Base-by-base conservation (phyloP, 2,329 filamentous ascomycete species). In the Fusarium udum region DNA sequence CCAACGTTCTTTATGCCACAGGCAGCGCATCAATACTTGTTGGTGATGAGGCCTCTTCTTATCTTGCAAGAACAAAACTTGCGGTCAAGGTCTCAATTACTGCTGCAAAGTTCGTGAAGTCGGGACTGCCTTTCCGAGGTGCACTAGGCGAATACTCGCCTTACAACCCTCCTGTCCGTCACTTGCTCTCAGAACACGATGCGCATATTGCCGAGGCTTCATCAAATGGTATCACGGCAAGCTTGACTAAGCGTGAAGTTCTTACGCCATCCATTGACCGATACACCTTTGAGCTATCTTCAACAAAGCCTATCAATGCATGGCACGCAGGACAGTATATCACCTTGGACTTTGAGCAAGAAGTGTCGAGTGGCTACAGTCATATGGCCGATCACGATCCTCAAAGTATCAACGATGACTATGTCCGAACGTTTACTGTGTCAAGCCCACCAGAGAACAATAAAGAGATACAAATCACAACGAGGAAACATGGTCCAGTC, bases 301-400 rank as follows among this genome's bases (percentile, higher is more conserved):
- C 74, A 0, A 48, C 58, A 9, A 63, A 67, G 24, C 55, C 53
- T 16, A 46, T 72, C 4, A 79, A 80, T 32, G 58, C 56, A 3
- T 95, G 93, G 88, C 84, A 81, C 31, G 85, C 93, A 0, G 94
- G 94, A 0, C 93, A 97, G 78, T 93, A 96, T 81, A 88, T 93
- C 24, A 94, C 93, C 3, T 81, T 97, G 6, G 91, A 93, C 68
- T 95, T 97, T 77, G 85, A 87, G 18, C 80, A 85, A 0, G 91
- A 95, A 75, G 83, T 97, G 4, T 90, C 92, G 71, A 80, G 86
- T 16, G 94, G 94, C 2, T 97, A 94, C 80, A 89, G 87, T 55
- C 95, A 97, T 79, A 97, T 97, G 94, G 86, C 90, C 6, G 91
- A 97, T 71, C 90, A 92, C 64, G 93, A 97, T 73, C 94, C 94